Evolutionary conservation across 768 basidiomycete species (phyloP).

Genomic region (Floccularia luteovirens): DNA sequence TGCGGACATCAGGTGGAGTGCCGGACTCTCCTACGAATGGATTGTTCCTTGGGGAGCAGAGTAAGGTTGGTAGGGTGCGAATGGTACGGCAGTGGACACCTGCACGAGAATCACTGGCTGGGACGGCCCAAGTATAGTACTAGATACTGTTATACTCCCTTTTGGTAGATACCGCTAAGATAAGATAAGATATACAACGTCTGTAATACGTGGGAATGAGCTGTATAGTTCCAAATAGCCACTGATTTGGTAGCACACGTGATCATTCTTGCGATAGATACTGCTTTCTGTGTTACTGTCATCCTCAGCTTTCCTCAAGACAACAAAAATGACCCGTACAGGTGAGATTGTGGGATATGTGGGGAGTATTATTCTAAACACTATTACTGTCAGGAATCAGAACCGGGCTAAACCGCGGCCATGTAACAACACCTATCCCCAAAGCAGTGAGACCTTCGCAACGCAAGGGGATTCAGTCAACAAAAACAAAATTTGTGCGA

Average conservation of each 20-base stretch:
- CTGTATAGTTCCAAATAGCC: conserved; percentile 60
- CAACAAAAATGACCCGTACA: conserved; percentile 7
- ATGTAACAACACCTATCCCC: conserved; percentile 79
- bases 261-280: conserved; percentile 14
- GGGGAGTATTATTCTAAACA: conserved; percentile 9
- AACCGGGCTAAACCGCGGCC: conserved; percentile 80
- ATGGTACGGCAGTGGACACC: conserved; percentile 42
- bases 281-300: no score
- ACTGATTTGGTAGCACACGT: conserved; percentile 27
- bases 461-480: conserved; percentile 86
- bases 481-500: conserved; percentile 91
- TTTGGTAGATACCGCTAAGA: conserved; percentile 14
- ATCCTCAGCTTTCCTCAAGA: conserved; percentile 15
- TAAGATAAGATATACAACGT: conserved; percentile 14
- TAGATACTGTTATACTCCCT: conserved; percentile 4
- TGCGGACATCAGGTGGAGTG: conserved; percentile 37
- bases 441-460: conserved; percentile 74
- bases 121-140: conserved; percentile 30
- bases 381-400: conserved; percentile 56
- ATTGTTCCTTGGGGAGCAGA: conserved; percentile 11
- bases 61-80: conserved; percentile 37
- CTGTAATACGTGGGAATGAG: conserved; percentile 20
- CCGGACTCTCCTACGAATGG: conserved; percentile 37
- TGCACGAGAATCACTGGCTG: conserved; percentile 23
- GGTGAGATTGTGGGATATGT: neutral